Base-by-base conservation (phyloP, 2,329 filamentous ascomycete genomes). In the Septoria linicola region DNA sequence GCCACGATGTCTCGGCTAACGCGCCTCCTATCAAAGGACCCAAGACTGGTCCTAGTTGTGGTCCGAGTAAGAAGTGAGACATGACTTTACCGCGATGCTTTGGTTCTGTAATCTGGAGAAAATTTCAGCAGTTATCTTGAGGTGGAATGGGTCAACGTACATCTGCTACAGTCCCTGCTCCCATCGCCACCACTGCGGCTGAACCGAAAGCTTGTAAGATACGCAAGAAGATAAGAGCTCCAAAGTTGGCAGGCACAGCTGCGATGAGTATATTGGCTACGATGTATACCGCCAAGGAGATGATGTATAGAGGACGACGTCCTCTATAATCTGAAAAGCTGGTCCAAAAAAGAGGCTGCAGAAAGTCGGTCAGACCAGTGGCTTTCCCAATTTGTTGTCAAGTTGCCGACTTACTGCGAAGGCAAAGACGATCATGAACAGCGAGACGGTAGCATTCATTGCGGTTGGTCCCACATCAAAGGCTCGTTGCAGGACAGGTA, bases 111-210 rank as follows among this genome's bases (percentile, higher is more conserved):
- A 27, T 27, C 23, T 27, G 23, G 23, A 27, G 23, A 27, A 5
- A 5, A 5, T 27, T 5, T 27, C 23, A 27, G 34, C 19, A 34
- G 7, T 37, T 16, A 8, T 8, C 34, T 37, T 8, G 10, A 37
- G 14, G 16, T 37, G 10, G 34, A 19, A 17, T 14, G 14, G n/a
- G 34, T 11, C 16, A 14, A 13, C 39, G 17, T 34, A 49, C 46
- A 30, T 49, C 46, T 34, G 46, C 46, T 7, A 49, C 46, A 30
- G 46, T 49, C 21, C 46, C 46, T n/a, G 46, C 46, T 42, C 46
- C 46, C 46, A 49, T 49, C 11, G 46, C 31, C 10, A 49, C 46
- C 8, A 49, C 46, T 11, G 46, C 46, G 11, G 46, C 46, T 13
- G 46, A 49, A 32, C 46, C 46, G 21, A 49, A 49, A 23, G 46